Conservation (phyloP, 108 stramenopile species). For the Cyclostephanos tholiformis region DNA sequence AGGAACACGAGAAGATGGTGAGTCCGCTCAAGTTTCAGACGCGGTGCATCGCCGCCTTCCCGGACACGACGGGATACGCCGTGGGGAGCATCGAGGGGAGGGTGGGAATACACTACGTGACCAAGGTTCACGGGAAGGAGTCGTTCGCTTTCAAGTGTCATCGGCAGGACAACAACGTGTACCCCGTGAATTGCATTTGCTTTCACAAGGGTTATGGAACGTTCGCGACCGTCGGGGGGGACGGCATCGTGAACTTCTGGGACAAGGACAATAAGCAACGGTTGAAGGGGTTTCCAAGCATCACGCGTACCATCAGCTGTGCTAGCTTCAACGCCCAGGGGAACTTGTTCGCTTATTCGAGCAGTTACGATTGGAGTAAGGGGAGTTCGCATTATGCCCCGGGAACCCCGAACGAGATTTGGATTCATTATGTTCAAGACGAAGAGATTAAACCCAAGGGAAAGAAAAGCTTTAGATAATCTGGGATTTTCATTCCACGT, state of each 20-base stretch:
- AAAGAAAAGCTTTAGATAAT: constrained; percentile 49
- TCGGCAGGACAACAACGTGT: constrained; percentile 75
- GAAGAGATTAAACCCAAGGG: constrained; percentile 91
- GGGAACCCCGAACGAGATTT: constrained; percentile 82
- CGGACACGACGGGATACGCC: constrained; percentile 90
- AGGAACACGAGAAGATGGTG: constrained; percentile 75
- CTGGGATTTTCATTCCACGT: too few relatives aligned
- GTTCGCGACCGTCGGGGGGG: constrained; percentile 89
- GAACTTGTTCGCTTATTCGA: constrained; percentile 90
- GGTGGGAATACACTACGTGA: constrained; percentile 95
- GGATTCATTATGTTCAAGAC: constrained; percentile 75
- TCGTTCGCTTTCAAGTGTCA: constrained; percentile 99
- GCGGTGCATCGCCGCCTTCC: constrained; percentile 85
- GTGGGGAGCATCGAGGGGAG: constrained; percentile 96
- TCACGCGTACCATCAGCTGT: constrained; percentile 72
- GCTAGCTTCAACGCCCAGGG: constrained; percentile 89
- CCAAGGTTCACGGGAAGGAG: constrained; percentile 77
- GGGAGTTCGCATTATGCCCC: constrained; percentile 68
- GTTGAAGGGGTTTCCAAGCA: constrained; percentile 79
- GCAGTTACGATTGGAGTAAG: constrained; percentile 93
- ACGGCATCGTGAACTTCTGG: constrained; percentile 96
- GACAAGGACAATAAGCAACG: constrained; percentile 95
- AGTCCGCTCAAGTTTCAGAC: constrained; percentile 90
- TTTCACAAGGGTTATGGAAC: constrained; percentile 89
- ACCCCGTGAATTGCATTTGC: constrained; percentile 90